A percentile compares a stretch with the other conserved stretches of the same genome.
Conservation (phyloP, 202 grass and related monocot genomes). For the Zoysia matrella region DNA sequence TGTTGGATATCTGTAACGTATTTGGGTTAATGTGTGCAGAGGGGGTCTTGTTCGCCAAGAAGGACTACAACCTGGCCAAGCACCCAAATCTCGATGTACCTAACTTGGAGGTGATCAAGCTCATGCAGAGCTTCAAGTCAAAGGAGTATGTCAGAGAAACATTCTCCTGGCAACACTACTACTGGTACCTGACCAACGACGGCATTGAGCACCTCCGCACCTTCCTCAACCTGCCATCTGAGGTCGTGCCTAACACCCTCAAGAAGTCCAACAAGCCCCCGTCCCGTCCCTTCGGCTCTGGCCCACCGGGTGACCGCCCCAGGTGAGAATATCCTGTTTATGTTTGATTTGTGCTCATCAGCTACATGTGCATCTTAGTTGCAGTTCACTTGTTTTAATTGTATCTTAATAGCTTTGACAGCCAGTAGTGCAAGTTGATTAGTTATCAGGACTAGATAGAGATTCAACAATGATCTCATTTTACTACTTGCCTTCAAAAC, state of each 20-base stretch:
- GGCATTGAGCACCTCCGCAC: conserved; percentile 85
- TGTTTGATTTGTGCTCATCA: too few relatives aligned
- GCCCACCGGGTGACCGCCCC: conserved; percentile 78
- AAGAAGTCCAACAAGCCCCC: conserved; percentile 89
- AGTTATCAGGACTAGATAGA: too few relatives aligned
- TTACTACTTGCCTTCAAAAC: neutral
- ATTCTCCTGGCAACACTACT: conserved; percentile 71
- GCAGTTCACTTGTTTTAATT: neutral
- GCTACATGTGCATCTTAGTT: neutral
- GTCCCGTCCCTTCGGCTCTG: conserved; percentile 79
- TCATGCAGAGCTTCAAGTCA: too few relatives aligned
- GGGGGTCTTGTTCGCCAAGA: conserved; percentile 85
- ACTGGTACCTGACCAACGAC: conserved; percentile 97
- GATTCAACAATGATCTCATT: neutral
- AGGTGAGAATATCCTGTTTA: conserved; percentile 40
- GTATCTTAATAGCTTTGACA: neutral
- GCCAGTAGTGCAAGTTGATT: neutral
- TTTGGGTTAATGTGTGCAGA: conserved; percentile 41
- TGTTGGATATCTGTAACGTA: neutral
- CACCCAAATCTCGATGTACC: conserved; percentile 77
- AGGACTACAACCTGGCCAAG: conserved; percentile 90
- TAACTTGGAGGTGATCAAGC: conserved; percentile 85
- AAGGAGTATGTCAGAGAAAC: too few relatives aligned
- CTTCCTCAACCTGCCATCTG: conserved; percentile 88
- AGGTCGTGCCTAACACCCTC: conserved; percentile 87